These are phyloP conservation scores for Lepiota subincarnata DNA, from an alignment of 768 basidiomycete species.

Conservation along the genomic window DNA sequence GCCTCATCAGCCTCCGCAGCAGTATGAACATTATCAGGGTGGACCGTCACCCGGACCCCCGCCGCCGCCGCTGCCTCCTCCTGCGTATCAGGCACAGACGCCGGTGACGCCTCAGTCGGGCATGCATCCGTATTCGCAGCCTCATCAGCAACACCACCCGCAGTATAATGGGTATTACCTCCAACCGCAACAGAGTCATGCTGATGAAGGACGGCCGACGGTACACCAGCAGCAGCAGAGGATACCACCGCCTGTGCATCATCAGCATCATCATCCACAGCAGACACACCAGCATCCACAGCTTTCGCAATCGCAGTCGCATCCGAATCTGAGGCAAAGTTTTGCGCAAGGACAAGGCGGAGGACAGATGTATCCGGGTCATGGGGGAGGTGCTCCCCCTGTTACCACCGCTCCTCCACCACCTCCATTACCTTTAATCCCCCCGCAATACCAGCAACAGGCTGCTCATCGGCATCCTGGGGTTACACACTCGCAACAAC, in stretches of 20 bases:
- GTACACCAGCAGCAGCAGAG: conserved; percentile 10
- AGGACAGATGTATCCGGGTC: neutral
- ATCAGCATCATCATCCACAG: neutral
- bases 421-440: too few species aligned
- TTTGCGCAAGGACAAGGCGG: neutral
- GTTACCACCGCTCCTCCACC: neutral
- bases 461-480: neutral
- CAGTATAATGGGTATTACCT: conserved; percentile 14
- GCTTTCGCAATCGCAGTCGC: conserved; percentile 4
- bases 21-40: conserved; percentile 15
- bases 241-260: conserved; percentile 6
- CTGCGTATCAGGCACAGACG: conserved; percentile 3
- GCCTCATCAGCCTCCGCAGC: conserved; percentile 13
- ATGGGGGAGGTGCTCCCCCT: neutral
- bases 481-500: conserved; percentile 15
- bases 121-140: conserved; percentile 18
- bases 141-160: conserved; percentile 16
- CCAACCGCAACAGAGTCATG: conserved; percentile 17
- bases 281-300: neutral
- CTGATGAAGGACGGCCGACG: conserved; percentile 10
- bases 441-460: conserved; percentile 11
- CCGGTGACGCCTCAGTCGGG: conserved; percentile 18
- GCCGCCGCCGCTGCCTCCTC: too few species aligned
- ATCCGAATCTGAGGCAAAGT: conserved; percentile 1
- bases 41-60: neutral